phyloP scores from a whole-genome alignment of 371 early-diverging fungal genomes.

The Mortierella polycephala region DNA sequence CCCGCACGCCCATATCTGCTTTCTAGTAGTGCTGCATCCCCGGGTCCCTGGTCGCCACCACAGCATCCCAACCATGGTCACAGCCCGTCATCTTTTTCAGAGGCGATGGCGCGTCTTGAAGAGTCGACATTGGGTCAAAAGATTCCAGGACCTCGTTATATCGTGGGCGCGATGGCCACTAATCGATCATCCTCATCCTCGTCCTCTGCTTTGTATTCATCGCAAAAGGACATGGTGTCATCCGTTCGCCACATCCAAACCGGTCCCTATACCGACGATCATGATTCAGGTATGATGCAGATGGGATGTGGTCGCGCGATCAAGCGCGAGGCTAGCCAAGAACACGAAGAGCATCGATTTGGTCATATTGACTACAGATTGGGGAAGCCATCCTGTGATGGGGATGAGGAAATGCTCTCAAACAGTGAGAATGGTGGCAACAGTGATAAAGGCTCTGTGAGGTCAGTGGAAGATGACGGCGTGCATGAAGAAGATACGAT shows the following conservation, averaged over 20 bases:
- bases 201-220: constrained; percentile 1
- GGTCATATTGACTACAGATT: constrained; percentile 19
- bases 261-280: not conserved
- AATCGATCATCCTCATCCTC: constrained; percentile 7
- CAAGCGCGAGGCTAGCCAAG: constrained; percentile 32
- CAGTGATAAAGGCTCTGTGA: not conserved
- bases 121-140: constrained; percentile 7
- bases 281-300: no score
- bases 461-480: not conserved
- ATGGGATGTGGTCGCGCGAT: constrained; percentile 21
- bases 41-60: constrained; percentile 1
- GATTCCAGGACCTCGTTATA: not conserved
- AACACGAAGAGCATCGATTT: constrained; percentile 3
- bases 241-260: constrained; percentile 17
- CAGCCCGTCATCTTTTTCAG: constrained; percentile 1
- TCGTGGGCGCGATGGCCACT: not conserved
- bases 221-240: constrained; percentile 4
- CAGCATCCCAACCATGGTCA: not conserved
- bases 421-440: constrained; percentile 7
- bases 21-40: not conserved
- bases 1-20: constrained; percentile 4
- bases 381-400: not conserved
- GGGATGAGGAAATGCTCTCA: constrained; percentile 17
- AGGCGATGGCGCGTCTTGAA: constrained; percentile 20
- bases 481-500: no score